Evolutionary conservation across 805 yeast genomes (phyloP).

Genomic region (Ogataea dorogensis): DNA sequence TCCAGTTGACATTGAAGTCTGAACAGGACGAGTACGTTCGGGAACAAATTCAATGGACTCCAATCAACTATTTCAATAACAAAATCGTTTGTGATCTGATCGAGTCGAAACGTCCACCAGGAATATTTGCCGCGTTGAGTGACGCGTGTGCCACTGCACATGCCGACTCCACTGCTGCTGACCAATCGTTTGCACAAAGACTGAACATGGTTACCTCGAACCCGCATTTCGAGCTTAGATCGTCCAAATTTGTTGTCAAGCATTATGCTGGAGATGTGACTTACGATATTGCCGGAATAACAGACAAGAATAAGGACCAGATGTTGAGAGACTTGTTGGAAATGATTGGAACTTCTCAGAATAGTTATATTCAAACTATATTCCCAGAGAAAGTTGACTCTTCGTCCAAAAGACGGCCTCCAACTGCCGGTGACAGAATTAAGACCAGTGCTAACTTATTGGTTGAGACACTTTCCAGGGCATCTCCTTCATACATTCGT

Average conservation of each 20-base stretch:
- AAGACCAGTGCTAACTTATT: constrained; percentile 86
- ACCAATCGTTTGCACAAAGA: constrained; percentile 91
- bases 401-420: constrained; percentile 76
- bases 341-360: constrained; percentile 67
- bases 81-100: constrained; percentile 95
- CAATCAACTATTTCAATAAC: constrained; percentile 93
- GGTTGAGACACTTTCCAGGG: constrained; percentile 82
- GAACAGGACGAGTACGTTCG: constrained; percentile 97
- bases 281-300: constrained; percentile 84
- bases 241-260: constrained; percentile 81
- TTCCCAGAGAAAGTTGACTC: constrained; percentile 68
- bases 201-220: constrained; percentile 78
- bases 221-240: constrained; percentile 86
- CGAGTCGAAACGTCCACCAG: constrained; percentile 93
- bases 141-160: constrained; percentile 98
- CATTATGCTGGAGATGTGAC: constrained; percentile 99
- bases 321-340: constrained; percentile 85
- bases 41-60: constrained; percentile 96
- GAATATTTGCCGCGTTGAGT: constrained; percentile 91
- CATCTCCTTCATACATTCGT: constrained; percentile 95
- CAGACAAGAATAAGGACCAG: constrained; percentile 96
- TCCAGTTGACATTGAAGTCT: constrained; percentile 90
- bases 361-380: constrained; percentile 55
- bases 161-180: constrained; percentile 96
- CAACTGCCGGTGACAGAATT: constrained; percentile 95